phyloP scores from a whole-genome alignment of 495 filamentous ascomycete genomes.

The Tuber indicum region DNA sequence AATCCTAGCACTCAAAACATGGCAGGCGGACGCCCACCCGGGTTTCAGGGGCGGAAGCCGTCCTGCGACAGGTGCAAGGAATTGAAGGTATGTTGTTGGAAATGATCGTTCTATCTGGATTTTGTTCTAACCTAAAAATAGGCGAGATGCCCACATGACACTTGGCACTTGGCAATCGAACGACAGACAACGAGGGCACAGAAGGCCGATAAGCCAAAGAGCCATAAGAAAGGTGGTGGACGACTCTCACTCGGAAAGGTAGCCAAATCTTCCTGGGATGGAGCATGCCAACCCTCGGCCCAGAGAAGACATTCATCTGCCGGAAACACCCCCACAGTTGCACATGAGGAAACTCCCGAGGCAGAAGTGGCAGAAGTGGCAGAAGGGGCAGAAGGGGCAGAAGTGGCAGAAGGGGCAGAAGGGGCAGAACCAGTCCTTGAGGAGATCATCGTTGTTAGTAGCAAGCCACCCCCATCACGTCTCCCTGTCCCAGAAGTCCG shows the following conservation, averaged over 20 bases:
- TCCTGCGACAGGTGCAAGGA: slow-evolving; percentile 40
- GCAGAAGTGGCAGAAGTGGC: background rate
- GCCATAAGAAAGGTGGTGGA: background rate
- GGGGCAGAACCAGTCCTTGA: slow-evolving; percentile 5
- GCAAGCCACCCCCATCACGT: slow-evolving; percentile 5
- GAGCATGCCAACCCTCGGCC: slow-evolving; percentile 18
- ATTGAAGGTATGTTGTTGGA: slow-evolving; percentile 32
- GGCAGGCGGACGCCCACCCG: slow-evolving; percentile 34
- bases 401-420: slow-evolving; percentile 5
- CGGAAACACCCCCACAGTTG: slow-evolving; percentile 6
- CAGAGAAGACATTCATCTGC: slow-evolving; percentile 10
- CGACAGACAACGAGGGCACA: slow-evolving; percentile 11
- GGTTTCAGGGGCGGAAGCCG: slow-evolving; percentile 40
- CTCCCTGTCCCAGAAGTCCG: slow-evolving; percentile 3
- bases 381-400: slow-evolving; percentile 3
- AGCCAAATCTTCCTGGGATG: background rate
- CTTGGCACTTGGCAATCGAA: slow-evolving; percentile 37
- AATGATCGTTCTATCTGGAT: slow-evolving; percentile 2
- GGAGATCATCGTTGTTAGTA: background rate
- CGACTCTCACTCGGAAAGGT: background rate
- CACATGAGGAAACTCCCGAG: background rate
- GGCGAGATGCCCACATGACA: slow-evolving; percentile 41
- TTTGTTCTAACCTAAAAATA: slow-evolving; percentile 24
- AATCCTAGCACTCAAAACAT: background rate
- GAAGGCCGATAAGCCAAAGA: slow-evolving; percentile 14